Conservation (phyloP, 2,329 filamentous ascomycete genomes). For the Pseudomassariella vexata region DNA sequence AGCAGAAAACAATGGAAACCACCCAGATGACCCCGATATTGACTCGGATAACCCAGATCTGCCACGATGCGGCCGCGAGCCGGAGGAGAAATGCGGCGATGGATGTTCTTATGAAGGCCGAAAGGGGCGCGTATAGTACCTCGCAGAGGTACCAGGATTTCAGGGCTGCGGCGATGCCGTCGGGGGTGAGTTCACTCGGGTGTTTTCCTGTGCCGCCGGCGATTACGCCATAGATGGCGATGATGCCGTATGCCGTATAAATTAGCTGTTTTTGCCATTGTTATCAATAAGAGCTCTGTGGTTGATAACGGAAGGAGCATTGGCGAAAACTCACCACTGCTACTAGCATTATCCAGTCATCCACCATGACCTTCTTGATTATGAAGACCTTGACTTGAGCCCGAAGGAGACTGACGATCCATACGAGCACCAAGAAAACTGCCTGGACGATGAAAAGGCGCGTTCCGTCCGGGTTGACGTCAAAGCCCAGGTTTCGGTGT, state of each 20-base stretch:
- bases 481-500: conserved; percentile 13
- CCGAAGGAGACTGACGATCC: conserved; percentile 32
- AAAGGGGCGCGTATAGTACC: conserved; percentile 32
- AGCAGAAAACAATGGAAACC: conserved; percentile 33
- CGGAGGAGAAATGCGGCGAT: conserved; percentile 35
- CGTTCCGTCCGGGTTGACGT: conserved; percentile 17
- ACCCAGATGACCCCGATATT: conserved; percentile 28
- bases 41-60: conserved; percentile 27
- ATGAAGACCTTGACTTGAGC: conserved; percentile 38
- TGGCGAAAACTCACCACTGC: conserved; percentile 31
- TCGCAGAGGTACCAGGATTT: conserved; percentile 33
- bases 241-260: conserved; percentile 25
- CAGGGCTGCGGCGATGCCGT: conserved; percentile 21
- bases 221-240: conserved; percentile 26
- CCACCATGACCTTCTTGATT: conserved; percentile 33
- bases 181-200: conserved; percentile 11
- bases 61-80: conserved; percentile 26
- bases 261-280: too few relatives aligned
- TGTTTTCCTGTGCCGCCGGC: conserved; percentile 23
- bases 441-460: conserved; percentile 15
- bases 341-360: conserved; percentile 42
- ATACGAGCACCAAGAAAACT: conserved; percentile 28
- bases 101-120: conserved; percentile 32
- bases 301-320: not conserved
- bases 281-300: too few relatives aligned